phyloP scores from a whole-genome alignment of 352 stramenopile species.

The Pythium monospermum region DNA sequence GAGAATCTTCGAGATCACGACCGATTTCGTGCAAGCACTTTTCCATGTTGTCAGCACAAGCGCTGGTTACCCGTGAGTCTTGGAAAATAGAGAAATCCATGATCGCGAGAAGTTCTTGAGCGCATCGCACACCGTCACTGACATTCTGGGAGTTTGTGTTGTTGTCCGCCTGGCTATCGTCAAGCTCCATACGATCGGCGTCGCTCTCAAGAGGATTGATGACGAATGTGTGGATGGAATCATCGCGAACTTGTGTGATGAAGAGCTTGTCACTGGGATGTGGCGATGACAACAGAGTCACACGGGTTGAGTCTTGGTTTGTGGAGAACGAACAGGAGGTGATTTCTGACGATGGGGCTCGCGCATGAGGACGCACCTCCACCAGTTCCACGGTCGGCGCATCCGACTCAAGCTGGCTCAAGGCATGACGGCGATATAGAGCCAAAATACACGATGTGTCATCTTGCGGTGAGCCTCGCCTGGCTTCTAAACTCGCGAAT shows the following conservation, averaged over 20 bases:
- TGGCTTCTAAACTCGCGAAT: neutral
- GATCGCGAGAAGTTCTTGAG: constrained; percentile 2
- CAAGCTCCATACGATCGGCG: neutral
- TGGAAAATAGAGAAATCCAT: neutral
- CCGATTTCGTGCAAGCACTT: constrained; percentile 14
- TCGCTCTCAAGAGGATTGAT: neutral
- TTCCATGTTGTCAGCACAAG: constrained; percentile 12
- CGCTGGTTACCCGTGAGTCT: neutral
- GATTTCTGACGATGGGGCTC: neutral
- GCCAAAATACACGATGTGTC: neutral
- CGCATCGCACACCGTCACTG: neutral
- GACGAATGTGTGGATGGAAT: neutral
- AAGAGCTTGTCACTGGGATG: neutral
- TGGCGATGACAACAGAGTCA: neutral
- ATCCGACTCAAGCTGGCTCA: neutral
- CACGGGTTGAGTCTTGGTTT: neutral
- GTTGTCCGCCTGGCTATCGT: neutral
- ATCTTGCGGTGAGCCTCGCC: no score
- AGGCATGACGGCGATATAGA: neutral
- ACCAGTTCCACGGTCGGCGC: neutral
- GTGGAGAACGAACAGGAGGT: no score
- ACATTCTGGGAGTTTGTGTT: neutral
- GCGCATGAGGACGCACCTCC: neutral
- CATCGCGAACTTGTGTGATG: neutral
- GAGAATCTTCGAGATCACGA: constrained; percentile 18